Percentiles rank a stretch among this genome's conserved stretches.
These are phyloP conservation scores for Eremochloa ophiuroides DNA, from an alignment of 176 grass and related monocot genomes.

Conservation along the genomic window DNA sequence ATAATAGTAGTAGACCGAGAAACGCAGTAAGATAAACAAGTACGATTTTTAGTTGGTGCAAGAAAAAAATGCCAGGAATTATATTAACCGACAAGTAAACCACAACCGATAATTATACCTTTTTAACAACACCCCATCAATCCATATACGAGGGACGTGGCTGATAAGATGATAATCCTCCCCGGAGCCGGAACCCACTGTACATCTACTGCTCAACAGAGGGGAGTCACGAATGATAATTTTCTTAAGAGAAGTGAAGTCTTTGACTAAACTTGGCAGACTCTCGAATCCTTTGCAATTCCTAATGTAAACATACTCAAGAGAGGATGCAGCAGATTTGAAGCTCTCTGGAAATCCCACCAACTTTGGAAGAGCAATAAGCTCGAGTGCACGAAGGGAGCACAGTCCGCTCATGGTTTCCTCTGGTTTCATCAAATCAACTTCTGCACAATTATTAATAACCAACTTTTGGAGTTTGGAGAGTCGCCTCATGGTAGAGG, in stretches of 20 bases:
- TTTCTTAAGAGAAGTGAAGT: background rate
- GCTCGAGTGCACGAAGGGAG: background rate
- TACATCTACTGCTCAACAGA: background rate
- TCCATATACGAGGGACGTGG: no score
- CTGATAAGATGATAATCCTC: background rate
- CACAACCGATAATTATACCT: no score
- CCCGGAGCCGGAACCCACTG: background rate
- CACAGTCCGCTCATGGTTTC: background rate
- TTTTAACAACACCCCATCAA: fast-evolving
- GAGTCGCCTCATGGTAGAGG: background rate
- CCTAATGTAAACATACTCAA: background rate
- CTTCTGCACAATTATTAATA: background rate
- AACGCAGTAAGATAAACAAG: no score
- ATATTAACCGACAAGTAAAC: no score
- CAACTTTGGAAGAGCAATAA: background rate
- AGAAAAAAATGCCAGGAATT: no score
- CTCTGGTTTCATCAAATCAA: background rate
- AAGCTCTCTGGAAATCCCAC: background rate
- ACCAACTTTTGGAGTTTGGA: background rate
- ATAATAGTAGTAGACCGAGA: no score
- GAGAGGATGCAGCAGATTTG: background rate
- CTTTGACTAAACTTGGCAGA: background rate
- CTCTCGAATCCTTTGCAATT: background rate
- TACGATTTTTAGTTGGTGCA: no score
- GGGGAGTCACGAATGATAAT: background rate